Evolutionary conservation across 768 basidiomycete species (phyloP).

Genomic region (Cantharellus anzutake): DNA sequence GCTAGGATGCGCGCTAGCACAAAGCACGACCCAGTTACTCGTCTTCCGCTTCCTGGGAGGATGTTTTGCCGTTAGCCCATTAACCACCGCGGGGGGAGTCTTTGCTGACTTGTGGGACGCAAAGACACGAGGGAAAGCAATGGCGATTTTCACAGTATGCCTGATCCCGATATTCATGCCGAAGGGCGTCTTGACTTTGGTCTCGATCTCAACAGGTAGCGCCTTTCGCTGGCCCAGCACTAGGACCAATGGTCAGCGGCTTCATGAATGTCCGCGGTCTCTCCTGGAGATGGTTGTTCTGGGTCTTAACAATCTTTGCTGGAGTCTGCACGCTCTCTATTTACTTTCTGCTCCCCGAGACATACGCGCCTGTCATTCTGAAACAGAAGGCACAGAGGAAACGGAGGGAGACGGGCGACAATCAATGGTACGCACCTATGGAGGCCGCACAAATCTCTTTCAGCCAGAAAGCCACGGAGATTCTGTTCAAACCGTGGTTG

Average conservation of each 20-base stretch:
- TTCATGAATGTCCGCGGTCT: conserved; percentile 2
- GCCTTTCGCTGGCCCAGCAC: conserved; percentile 11
- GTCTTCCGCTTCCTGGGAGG: conserved; percentile 13
- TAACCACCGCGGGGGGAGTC: conserved; percentile 11
- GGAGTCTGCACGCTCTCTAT: conserved; percentile 5
- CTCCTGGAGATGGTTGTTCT: conserved; percentile 11
- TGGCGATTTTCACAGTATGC: conserved; percentile 8
- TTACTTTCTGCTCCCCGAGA: conserved; percentile 11
- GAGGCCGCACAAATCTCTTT: not conserved
- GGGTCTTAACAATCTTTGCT: conserved; percentile 12
- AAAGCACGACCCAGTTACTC: conserved; percentile 18
- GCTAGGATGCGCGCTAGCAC: conserved; percentile 19
- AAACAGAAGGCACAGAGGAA: conserved; percentile 9
- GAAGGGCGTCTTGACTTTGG: no score
- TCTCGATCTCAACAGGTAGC: not conserved
- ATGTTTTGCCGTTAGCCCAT: conserved; percentile 10
- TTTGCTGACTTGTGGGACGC: conserved; percentile 14
- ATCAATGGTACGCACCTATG: not conserved
- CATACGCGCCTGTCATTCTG: conserved; percentile 9
- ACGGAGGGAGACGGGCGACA: conserved; percentile 14
- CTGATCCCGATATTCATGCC: not conserved
- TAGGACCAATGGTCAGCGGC: conserved; percentile 13
- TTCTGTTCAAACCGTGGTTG: not conserved
- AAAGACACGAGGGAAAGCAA: conserved; percentile 10
- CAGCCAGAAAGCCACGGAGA: not conserved